Evolutionary conservation across 2,329 filamentous ascomycete species (phyloP), one percentile per base, ranked within the genome.

Genomic region (Emericellopsis cladophorae): DNA sequence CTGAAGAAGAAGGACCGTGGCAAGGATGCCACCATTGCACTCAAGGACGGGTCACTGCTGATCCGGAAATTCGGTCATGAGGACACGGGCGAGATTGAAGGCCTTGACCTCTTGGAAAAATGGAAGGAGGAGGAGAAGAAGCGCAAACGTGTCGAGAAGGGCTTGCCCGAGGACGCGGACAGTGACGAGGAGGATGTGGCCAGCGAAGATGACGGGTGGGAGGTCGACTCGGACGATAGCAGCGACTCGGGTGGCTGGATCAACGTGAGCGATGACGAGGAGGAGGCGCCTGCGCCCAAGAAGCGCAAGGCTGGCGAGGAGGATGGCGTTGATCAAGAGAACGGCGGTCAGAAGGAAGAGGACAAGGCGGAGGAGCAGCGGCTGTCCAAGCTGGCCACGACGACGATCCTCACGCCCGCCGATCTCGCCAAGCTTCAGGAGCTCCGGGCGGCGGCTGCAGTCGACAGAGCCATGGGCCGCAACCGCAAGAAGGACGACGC

Each of bases 351-450:
- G 33, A 57, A 58, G 11, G 57, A 56, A n/a, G 60, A 60, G 23
- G 57, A 64, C 5, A 64, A 65, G n/a, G 63, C 60, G 11, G 64
- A 70, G 44, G 50, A 66, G 7, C 57, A 67, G 42, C 65, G 68
- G 46, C 73, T 79, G 48, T 79, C 81, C 11, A 87, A 79, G 52
- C 76, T 95, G 35, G 89, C 89, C n/a, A 95, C 86, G 0, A 94
- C 86, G 2, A 83, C 85, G 38, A 93, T 98, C 48, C 79, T 98
- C 46, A 98, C 92, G 0, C 92, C 92, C 0, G 92, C 92, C 11
- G 92, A 98, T 61, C 74, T 96, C n/a, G 81, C 85, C 50, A 96
- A 96, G 59, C 80, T 98, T 16, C 79, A 86, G 46, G 90, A 95
- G 61, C 79, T 98, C 21, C 84, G 86, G 37, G 70, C 84, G 39